These are phyloP conservation scores for apple (Malus domestica) DNA, from an alignment of 306 rosid species.

Conservation along the genomic window ASM211411v1 NC_041796.1:6565501-6566000, in stretches of 20 bases:
- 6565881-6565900: neutral
- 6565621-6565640: neutral
- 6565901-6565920: conserved; percentile 97
- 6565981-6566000: conserved; percentile 94
- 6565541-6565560: conserved; percentile 85
- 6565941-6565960: conserved; percentile 99
- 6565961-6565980: conserved; percentile 95
- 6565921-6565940: conserved; percentile 91
- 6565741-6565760: conserved; percentile 89
- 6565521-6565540: conserved; percentile 5
- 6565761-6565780: conserved; percentile 98
- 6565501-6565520: neutral
- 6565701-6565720: neutral
- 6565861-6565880: neutral
- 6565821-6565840: conserved; percentile 5
- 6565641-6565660: neutral
- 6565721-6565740: conserved; percentile 92
- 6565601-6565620: conserved; percentile 76
- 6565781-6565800: conserved; percentile 95
- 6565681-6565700: neutral
- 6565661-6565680: neutral
- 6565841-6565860: neutral
- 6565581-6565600: conserved; percentile 92
- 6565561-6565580: conserved; percentile 84
- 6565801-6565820: conserved; percentile 48